phyloP scores from a whole-genome alignment of 805 yeast species.

The Kodamaea kakaduensis region DNA sequence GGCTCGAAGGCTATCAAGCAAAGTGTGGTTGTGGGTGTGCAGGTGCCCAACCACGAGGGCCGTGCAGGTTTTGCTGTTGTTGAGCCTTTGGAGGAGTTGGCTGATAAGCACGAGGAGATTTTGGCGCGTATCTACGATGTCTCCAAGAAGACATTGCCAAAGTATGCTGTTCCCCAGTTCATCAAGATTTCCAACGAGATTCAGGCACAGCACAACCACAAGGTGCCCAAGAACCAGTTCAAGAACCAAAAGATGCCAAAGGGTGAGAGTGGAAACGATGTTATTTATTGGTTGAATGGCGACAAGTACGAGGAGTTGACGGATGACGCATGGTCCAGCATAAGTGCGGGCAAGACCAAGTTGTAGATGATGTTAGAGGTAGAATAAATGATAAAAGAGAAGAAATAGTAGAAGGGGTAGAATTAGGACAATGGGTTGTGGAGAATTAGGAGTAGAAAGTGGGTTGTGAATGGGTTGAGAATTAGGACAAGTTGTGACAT shows the following conservation, averaged over 20 bases:
- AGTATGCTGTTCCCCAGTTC: slow-evolving; percentile 82
- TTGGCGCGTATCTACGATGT: slow-evolving; percentile 29
- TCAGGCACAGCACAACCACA: slow-evolving; percentile 74
- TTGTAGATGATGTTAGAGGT: slow-evolving; percentile 21
- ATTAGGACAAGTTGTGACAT: no score
- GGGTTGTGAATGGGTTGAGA: no score
- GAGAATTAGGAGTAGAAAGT: no score
- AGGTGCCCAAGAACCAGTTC: slow-evolving; percentile 66
- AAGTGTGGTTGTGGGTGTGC: slow-evolving; percentile 83
- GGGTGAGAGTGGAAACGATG: slow-evolving; percentile 57
- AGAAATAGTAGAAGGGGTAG: no score
- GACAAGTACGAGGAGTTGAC: slow-evolving; percentile 56
- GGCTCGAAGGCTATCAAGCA: slow-evolving; percentile 48
- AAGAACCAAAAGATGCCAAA: slow-evolving; percentile 66
- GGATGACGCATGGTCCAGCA: slow-evolving; percentile 49
- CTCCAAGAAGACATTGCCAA: slow-evolving; percentile 52
- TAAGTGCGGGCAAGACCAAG: slow-evolving; percentile 37
- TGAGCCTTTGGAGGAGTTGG: slow-evolving; percentile 43
- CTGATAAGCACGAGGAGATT: slow-evolving; percentile 32
- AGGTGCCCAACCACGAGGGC: slow-evolving; percentile 86
- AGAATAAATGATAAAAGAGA: no score
- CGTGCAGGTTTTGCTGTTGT: slow-evolving; percentile 88
- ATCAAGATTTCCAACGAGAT: slow-evolving; percentile 61
- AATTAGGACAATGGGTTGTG: no score
- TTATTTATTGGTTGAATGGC: slow-evolving; percentile 65